Percentiles rank a stretch among this genome's conserved stretches.
Conservation (phyloP, 257 asterid genomes). For the Fraxinus cuspidata region DNA sequence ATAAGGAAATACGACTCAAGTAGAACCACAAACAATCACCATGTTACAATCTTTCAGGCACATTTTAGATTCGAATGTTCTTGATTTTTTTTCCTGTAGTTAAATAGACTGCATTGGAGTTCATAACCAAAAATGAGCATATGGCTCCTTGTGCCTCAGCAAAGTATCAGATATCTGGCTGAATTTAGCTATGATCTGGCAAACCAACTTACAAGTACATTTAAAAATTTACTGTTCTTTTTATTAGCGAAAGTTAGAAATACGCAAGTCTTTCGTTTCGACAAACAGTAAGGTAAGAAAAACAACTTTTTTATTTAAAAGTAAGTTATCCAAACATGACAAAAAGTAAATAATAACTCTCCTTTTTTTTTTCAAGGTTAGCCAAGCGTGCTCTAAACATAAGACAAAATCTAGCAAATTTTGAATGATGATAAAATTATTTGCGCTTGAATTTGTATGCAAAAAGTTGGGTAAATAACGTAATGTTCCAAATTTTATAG, state of each 20-base stretch:
- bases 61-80: background rate
- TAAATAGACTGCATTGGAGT: background rate
- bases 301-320: no score
- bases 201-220: background rate
- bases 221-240: no score
- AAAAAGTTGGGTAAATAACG: background rate
- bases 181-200: background rate
- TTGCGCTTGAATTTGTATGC: background rate
- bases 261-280: background rate
- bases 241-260: background rate
- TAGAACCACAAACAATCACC: background rate
- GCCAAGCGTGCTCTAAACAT: background rate
- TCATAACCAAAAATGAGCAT: background rate
- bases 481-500: background rate
- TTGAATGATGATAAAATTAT: background rate
- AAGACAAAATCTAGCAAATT: no score
- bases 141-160: background rate
- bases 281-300: background rate
- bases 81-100: background rate
- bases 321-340: background rate
- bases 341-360: background rate
- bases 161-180: background rate
- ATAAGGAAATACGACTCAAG: background rate
- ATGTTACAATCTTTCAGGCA: background rate
- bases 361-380: background rate